Conservation (phyloP, 108 stramenopile species). For the Skeletonema tropicum region DNA sequence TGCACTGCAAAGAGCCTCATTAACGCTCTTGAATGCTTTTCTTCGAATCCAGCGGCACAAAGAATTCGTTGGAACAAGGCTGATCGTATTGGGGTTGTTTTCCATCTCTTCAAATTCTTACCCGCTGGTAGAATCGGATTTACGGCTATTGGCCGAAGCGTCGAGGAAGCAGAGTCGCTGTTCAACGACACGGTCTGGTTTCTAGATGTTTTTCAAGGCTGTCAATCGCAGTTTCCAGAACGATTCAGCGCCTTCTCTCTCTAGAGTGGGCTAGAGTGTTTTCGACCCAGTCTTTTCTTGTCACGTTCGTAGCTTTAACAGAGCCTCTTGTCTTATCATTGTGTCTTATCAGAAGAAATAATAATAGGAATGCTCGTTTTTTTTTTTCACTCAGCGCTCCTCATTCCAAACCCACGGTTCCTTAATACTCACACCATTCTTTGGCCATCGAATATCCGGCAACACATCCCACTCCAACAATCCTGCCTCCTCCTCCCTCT, state of each 20-base stretch:
- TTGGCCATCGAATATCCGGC: slow-evolving; percentile 77
- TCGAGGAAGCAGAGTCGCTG: slow-evolving; percentile 19
- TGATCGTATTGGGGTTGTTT: slow-evolving; percentile 30
- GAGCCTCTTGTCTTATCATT: neutral
- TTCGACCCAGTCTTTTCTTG: no score
- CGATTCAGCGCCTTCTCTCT: neutral
- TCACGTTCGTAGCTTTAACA: neutral
- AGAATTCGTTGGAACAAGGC: slow-evolving; percentile 38
- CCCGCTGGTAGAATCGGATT: slow-evolving; percentile 35
- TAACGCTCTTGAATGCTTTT: slow-evolving; percentile 25
- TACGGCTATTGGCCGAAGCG: slow-evolving; percentile 29
- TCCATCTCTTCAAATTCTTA: slow-evolving; percentile 45
- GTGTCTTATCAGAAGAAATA: neutral
- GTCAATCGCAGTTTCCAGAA: neutral
- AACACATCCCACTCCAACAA: slow-evolving; percentile 50
- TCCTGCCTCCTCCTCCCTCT: neutral
- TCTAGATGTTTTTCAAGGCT: slow-evolving; percentile 5
- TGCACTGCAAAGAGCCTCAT: slow-evolving; percentile 21
- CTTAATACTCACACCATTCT: slow-evolving; percentile 39
- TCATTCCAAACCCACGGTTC: slow-evolving; percentile 35
- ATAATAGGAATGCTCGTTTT: neutral
- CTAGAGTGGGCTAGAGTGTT: neutral
- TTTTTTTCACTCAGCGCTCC: slow-evolving; percentile 13
- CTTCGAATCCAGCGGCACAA: slow-evolving; percentile 6
- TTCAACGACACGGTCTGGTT: slow-evolving; percentile 21